A percentile compares a stretch with the other conserved stretches of the same genome.
These are phyloP conservation scores for Delonix regia DNA, from an alignment of 306 rosid species.

Conservation along the genomic window DNA sequence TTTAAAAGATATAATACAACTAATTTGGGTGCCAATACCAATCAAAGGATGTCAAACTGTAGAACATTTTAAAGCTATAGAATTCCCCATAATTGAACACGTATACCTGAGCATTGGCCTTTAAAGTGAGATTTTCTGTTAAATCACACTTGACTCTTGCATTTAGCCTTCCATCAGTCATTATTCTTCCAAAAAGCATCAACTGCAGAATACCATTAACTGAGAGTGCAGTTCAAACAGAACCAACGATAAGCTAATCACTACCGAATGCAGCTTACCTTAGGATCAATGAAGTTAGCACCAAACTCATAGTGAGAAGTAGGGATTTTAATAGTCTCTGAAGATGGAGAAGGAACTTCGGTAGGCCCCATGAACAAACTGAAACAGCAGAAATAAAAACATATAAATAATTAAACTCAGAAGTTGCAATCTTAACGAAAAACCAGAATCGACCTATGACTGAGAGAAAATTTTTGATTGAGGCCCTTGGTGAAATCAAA, in stretches of 20 bases:
- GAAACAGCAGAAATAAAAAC: background rate
- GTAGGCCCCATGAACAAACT: slow-evolving; percentile 93
- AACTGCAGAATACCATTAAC: slow-evolving; percentile 47
- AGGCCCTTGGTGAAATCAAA: slow-evolving; percentile 94
- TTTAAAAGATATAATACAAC: slow-evolving; percentile 15
- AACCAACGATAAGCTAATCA: background rate
- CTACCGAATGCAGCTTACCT: slow-evolving; percentile 44
- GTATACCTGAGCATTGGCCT: slow-evolving; percentile 93
- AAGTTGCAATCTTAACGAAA: background rate
- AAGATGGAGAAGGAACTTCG: slow-evolving; percentile 86
- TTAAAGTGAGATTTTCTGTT: slow-evolving; percentile 72
- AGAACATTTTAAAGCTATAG: background rate
- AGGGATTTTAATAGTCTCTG: slow-evolving; percentile 86
- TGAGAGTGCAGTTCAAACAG: background rate
- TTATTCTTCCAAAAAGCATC: slow-evolving; percentile 90
- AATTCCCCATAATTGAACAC: background rate
- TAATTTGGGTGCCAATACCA: background rate
- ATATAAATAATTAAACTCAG: background rate
- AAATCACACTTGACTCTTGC: slow-evolving; percentile 88
- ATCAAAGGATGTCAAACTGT: background rate
- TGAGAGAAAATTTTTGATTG: slow-evolving; percentile 86
- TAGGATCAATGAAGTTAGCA: slow-evolving; percentile 90
- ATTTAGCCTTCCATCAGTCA: slow-evolving; percentile 90
- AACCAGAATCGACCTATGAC: slow-evolving; percentile 70
- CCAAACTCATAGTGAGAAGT: slow-evolving; percentile 95